Base-by-base conservation (phyloP, 768 basidiomycete genomes). In the Boletus barrowsii region DNA sequence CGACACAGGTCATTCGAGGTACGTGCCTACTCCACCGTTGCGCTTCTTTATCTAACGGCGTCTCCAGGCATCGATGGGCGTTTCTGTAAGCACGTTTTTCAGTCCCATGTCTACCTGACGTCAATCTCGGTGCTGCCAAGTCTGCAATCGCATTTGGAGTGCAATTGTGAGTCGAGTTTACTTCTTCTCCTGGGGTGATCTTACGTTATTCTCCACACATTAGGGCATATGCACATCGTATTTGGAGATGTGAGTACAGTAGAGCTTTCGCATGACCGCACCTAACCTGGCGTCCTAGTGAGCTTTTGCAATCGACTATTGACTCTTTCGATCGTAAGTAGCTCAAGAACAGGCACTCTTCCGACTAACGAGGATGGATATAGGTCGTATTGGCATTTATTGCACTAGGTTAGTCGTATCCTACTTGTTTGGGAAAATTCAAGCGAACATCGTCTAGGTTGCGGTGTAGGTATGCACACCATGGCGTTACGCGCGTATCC, bases 171-270 rank as follows among this genome's bases (percentile, higher is more conserved):
- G 71, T 53, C 10, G 11, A 5, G 7, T 49, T 35, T 14, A 17
- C 42, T 50, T 36, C 18, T 20, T 41, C 36, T 13, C 13, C 33
- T 3, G 1, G 11, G 4, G 15, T 42, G n/a, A 53, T 40, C 18
- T 48, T 48, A 55, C 42, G 43, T 50, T 48, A 48, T 49, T 42
- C 20, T 22, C 39, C 22, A 10, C 29, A 20, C 26, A 50, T 49
- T 22, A 73, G 72, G 62, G 67, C 66, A 56, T 73, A 73, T 55
- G 72, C 72, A 13, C 66, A 73, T 58, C 72, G 72, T 29, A 65
- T 73, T 55, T 73, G 73, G 73, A 71, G 67, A 59, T 49, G 72
- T 72, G 51, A 59, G 72, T 55, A 18, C 15, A 37, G 46, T 15
- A 10, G 22, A 22, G 22, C 22, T 22, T 22, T 22, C 22, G 22